Evolutionary conservation across 2,329 filamentous ascomycete species (phyloP).

Genomic region (Daldinia sp.): DNA sequence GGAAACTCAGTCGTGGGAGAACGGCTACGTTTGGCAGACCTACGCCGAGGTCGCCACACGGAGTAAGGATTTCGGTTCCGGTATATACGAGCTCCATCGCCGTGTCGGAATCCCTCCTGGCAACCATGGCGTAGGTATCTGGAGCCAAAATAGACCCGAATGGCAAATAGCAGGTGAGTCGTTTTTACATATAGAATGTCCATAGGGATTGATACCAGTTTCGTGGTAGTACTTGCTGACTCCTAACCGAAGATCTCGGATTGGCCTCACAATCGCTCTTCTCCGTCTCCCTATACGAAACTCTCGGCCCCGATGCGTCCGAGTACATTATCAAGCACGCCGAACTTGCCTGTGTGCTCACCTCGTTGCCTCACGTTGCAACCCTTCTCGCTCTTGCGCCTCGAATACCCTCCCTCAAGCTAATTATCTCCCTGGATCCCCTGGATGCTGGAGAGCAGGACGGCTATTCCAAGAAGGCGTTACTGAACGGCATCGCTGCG

Average conservation of each 20-base stretch:
- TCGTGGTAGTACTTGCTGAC: conserved; percentile 19
- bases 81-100: conserved; percentile 83
- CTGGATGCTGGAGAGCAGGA: conserved; percentile 80
- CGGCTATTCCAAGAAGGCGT: conserved; percentile 78
- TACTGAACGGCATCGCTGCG: conserved; percentile 78
- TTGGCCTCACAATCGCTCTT: conserved; percentile 87
- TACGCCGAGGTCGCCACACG: conserved; percentile 82
- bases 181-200: neutral
- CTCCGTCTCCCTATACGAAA: conserved; percentile 95
- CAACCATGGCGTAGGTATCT: conserved; percentile 80
- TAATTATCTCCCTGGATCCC: conserved; percentile 87
- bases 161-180: conserved; percentile 81
- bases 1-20: conserved; percentile 73
- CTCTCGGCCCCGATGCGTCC: conserved; percentile 86
- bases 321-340: conserved; percentile 97
- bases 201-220: neutral
- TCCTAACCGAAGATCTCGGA: conserved; percentile 71
- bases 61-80: conserved; percentile 84
- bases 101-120: conserved; percentile 70
- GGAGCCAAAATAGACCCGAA: conserved; percentile 87
- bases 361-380: conserved; percentile 82
- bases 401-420: conserved; percentile 80
- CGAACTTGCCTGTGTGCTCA: conserved; percentile 75
- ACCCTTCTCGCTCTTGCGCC: conserved; percentile 80
- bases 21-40: conserved; percentile 82